These are phyloP conservation scores for Penicillium sp. DNA, from an alignment of 2,329 filamentous ascomycete genomes.

Conservation along the genomic window DNA sequence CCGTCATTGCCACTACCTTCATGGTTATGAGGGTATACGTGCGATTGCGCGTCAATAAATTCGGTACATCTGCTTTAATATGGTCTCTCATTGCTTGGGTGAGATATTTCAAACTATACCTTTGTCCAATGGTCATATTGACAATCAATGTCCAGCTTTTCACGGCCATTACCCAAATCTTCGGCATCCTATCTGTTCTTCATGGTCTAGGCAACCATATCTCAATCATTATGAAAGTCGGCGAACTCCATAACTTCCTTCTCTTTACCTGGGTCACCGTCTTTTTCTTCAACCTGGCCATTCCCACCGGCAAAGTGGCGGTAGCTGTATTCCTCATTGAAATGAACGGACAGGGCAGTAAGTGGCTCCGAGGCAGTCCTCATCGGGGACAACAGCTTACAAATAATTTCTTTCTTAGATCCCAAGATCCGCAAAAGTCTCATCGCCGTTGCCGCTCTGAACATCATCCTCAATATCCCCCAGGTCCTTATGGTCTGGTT, in stretches of 20 bases:
- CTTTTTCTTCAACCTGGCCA: conserved; percentile 28
- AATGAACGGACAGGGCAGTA: conserved; percentile 28
- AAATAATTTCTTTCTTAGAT: conserved; percentile 9
- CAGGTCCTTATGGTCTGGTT: conserved; percentile 25
- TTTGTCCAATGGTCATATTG: too few species aligned
- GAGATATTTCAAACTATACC: conserved; percentile 1
- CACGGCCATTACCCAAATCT: conserved; percentile 23
- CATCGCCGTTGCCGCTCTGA: conserved; percentile 21
- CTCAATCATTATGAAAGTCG: conserved; percentile 17
- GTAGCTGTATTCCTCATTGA: conserved; percentile 26
- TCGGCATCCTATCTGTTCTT: conserved; percentile 22
- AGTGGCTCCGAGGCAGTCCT: not conserved
- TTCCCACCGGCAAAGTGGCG: conserved; percentile 26
- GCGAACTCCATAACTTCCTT: conserved; percentile 25
- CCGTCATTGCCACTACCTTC: conserved; percentile 23
- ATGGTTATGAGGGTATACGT: conserved; percentile 26
- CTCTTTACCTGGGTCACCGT: conserved; percentile 28
- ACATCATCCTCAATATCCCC: conserved; percentile 27
- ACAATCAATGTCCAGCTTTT: conserved; percentile 14
- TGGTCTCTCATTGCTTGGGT: conserved; percentile 26
- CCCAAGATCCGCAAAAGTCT: conserved; percentile 25
- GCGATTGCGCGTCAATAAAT: conserved; percentile 25
- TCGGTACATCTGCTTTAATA: conserved; percentile 24
- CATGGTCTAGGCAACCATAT: conserved; percentile 28
- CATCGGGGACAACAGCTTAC: not conserved